Evolutionary conservation across 2,329 filamentous ascomycete genomes (phyloP).

Genomic region (Rutstroemia sp.): DNA sequence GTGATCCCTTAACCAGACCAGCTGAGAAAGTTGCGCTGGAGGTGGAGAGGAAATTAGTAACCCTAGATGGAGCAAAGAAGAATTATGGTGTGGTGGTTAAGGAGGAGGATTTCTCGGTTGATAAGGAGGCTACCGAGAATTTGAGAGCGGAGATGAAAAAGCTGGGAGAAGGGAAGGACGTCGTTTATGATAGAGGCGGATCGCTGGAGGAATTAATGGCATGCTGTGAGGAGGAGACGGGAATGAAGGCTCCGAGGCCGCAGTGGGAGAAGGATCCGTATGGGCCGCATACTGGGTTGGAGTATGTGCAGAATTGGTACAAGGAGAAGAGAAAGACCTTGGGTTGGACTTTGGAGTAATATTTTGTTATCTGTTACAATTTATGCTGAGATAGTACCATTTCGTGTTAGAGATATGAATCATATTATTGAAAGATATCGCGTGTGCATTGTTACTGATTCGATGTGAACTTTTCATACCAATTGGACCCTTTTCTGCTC

Average conservation of each 20-base stretch:
- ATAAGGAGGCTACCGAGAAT: background rate
- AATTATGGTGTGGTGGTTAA: conserved; percentile 1
- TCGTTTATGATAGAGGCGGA: background rate
- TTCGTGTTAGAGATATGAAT: too few relatives aligned
- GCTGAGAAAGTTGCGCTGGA: conserved; percentile 3
- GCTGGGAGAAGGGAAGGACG: background rate
- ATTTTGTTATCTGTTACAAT: too few relatives aligned
- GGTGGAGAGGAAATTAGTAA: background rate
- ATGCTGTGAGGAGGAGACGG: background rate
- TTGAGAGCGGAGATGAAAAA: background rate
- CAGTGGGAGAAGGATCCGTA: conserved; percentile 6
- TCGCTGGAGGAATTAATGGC: background rate
- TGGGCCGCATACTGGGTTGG: background rate
- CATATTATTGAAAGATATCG: too few relatives aligned
- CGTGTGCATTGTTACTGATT: too few relatives aligned
- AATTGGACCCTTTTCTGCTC: too few relatives aligned
- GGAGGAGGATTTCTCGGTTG: background rate
- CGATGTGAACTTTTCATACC: too few relatives aligned
- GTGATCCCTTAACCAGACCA: background rate
- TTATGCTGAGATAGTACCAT: too few relatives aligned
- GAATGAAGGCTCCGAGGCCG: background rate
- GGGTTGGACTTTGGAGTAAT: background rate
- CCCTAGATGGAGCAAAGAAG: background rate
- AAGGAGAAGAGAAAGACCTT: background rate
- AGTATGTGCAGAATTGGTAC: conserved; percentile 1